Evolutionary conservation across 345 rosid genomes (phyloP).

Genomic region (Pseudoturritis turrita): DNA sequence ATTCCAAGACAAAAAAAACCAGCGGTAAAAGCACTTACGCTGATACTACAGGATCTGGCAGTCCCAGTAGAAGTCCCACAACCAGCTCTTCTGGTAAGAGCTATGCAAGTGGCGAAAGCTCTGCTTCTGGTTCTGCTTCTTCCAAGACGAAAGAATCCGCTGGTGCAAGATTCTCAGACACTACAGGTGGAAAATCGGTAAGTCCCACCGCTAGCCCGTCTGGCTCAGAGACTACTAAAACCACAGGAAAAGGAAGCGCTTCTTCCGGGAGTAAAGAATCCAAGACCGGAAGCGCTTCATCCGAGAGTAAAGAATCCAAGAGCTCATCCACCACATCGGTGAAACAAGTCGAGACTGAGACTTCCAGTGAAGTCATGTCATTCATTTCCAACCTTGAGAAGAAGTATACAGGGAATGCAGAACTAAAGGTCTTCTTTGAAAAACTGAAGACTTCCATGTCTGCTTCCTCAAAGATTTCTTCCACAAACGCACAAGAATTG

Average conservation of each 20-base stretch:
- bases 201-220: no score
- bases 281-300: not conserved
- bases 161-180: not conserved
- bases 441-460: conserved; percentile 17
- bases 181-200: not conserved
- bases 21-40: no score
- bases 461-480: not conserved
- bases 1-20: no score
- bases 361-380: conserved; percentile 15
- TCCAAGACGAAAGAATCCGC: no score
- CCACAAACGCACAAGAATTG: not conserved
- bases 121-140: not conserved
- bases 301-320: no score
- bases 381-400: conserved; percentile 21
- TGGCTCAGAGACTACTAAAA: no score
- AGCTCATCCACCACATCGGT: not conserved
- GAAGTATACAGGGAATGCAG: conserved; percentile 14
- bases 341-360: conserved; percentile 17
- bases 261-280: not conserved
- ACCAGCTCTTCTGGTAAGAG: not conserved
- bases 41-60: no score
- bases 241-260: not conserved
- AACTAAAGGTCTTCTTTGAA: conserved; percentile 22
- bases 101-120: not conserved
- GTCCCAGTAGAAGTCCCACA: no score